A percentile compares a stretch with the other conserved stretches of the same genome.
These are phyloP conservation scores for Fusarium sp. DNA, from an alignment of 2,329 filamentous ascomycete genomes.

Conservation along the genomic window DNA sequence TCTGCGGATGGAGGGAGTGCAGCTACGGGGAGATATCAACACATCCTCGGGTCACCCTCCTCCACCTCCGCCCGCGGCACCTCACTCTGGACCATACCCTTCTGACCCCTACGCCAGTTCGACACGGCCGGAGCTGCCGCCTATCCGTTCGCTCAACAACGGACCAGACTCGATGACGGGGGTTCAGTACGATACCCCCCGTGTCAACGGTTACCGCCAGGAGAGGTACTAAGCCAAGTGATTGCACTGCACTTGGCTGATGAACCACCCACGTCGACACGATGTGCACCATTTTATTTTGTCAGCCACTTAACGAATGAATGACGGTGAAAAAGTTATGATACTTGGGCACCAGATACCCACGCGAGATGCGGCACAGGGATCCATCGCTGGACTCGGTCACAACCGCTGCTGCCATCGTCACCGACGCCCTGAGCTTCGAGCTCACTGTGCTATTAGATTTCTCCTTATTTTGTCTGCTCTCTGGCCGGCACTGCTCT, in stretches of 20 bases:
- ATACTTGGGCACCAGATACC: slow-evolving; percentile 31
- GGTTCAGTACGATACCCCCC: slow-evolving; percentile 69
- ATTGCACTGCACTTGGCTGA: background rate
- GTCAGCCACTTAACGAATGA: slow-evolving; percentile 42
- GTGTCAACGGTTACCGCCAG: slow-evolving; percentile 60
- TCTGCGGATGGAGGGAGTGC: slow-evolving; percentile 61
- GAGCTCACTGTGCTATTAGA: slow-evolving; percentile 38
- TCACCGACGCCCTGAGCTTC: slow-evolving; percentile 15
- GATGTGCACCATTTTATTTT: slow-evolving; percentile 25
- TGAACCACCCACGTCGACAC: background rate
- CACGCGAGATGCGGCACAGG: slow-evolving; percentile 25
- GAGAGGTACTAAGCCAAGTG: slow-evolving; percentile 49
- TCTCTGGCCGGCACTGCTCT: slow-evolving; percentile 17
- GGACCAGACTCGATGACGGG: slow-evolving; percentile 73
- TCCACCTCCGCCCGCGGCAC: slow-evolving; percentile 32
- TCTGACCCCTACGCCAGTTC: slow-evolving; percentile 48
- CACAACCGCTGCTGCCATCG: slow-evolving; percentile 16
- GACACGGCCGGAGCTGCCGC: slow-evolving; percentile 65
- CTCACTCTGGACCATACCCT: slow-evolving; percentile 43
- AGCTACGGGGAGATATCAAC: slow-evolving; percentile 55
- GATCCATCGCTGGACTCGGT: slow-evolving; percentile 12
- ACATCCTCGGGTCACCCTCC: slow-evolving; percentile 43
- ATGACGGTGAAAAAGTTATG: slow-evolving; percentile 44
- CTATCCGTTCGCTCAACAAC: slow-evolving; percentile 64
- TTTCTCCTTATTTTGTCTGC: slow-evolving; percentile 31